These are phyloP conservation scores for Termitomyces eurrhizus DNA, from an alignment of 768 basidiomycete species.

Conservation along the genomic window DNA sequence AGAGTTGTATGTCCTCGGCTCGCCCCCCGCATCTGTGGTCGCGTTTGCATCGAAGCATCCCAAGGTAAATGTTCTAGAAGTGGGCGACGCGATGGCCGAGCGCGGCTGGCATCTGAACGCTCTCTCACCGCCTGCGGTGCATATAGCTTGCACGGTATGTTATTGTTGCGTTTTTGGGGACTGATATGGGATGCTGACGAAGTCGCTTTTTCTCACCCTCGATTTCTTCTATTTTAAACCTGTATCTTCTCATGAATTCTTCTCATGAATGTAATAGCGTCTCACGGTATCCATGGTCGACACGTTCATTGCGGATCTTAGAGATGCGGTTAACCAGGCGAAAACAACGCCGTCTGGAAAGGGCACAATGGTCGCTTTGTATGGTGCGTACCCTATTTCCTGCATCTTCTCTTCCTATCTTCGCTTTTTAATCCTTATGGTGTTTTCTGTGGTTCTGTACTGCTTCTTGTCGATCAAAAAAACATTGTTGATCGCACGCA, in stretches of 20 bases:
- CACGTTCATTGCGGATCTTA: constrained; percentile 80
- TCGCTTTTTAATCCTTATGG: background rate
- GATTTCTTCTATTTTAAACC: background rate
- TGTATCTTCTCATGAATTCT: background rate
- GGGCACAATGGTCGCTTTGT: constrained; percentile 89
- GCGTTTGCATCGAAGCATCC: constrained; percentile 74
- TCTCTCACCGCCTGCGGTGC: constrained; percentile 76
- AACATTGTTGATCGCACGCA: background rate
- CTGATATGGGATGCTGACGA: background rate
- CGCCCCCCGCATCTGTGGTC: constrained; percentile 86
- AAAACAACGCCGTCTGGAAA: constrained; percentile 60
- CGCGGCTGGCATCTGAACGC: constrained; percentile 93
- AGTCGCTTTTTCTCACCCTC: constrained; percentile 5
- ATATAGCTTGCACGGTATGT: constrained; percentile 91
- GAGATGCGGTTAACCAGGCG: constrained; percentile 69
- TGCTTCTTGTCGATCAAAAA: background rate
- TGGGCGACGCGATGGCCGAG: constrained; percentile 85
- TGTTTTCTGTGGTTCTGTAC: background rate
- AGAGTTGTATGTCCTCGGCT: constrained; percentile 85
- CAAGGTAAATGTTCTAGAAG: constrained; percentile 72
- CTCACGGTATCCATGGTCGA: constrained; percentile 77
- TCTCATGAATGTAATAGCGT: constrained; percentile 39
- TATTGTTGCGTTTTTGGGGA: background rate
- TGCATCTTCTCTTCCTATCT: background rate
- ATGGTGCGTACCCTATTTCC: constrained; percentile 53